Evolutionary conservation across 345 rosid species (phyloP).

Genomic region (Syzygium aromaticum): DNA sequence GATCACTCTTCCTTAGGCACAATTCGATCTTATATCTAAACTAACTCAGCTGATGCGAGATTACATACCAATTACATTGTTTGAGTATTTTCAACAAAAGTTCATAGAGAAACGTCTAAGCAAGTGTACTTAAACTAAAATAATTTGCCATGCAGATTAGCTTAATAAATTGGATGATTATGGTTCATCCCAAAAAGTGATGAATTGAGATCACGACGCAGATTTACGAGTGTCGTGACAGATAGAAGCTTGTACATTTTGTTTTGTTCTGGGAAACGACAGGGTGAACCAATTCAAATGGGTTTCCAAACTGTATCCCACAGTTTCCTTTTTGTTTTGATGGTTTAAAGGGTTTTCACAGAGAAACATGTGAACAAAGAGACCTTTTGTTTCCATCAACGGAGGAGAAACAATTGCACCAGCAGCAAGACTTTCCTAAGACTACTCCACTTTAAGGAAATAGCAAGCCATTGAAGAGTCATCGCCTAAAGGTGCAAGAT

Average conservation of each 20-base stretch:
- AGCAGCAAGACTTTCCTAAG: too few species aligned
- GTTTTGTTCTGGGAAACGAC: neutral
- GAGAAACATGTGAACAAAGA: too few species aligned
- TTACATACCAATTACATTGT: neutral
- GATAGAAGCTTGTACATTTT: neutral
- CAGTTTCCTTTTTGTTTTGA: too few species aligned
- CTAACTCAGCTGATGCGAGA: neutral
- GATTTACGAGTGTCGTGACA: neutral
- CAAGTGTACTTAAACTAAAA: neutral
- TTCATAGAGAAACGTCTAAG: neutral
- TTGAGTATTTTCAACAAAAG: neutral
- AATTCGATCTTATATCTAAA: neutral
- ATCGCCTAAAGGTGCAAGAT: too few species aligned
- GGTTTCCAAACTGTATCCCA: neutral
- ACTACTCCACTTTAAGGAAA: too few species aligned
- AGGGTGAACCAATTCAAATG: neutral
- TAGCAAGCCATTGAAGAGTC: too few species aligned
- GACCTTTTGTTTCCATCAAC: too few species aligned
- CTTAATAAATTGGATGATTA: neutral
- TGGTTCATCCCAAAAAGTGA: neutral
- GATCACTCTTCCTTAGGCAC: neutral
- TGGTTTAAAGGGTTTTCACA: too few species aligned
- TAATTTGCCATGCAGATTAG: neutral
- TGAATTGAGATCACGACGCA: neutral
- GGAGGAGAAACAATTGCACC: too few species aligned